These are phyloP conservation scores for Scedosporium apiospermum DNA, from an alignment of 2,329 filamentous ascomycete species.

Conservation along the genomic window DNA sequence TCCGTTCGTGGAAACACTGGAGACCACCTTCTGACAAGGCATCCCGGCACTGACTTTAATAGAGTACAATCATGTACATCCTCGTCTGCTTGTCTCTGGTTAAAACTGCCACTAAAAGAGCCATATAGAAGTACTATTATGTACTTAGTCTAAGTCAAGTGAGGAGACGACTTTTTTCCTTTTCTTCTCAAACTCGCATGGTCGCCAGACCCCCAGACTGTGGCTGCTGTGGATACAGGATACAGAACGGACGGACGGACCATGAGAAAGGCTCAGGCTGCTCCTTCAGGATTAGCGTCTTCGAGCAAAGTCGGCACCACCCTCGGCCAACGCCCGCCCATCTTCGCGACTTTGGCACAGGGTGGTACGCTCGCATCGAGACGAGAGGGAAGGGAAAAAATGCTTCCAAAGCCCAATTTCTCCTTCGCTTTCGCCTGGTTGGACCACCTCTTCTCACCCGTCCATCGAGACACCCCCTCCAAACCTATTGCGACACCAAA, in stretches of 20 bases:
- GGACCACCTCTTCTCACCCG: background rate
- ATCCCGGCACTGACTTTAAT: too few relatives aligned
- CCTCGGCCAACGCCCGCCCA: background rate
- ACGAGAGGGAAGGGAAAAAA: background rate
- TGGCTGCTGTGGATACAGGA: background rate
- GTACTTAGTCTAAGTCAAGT: too few relatives aligned
- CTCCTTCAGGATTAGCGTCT: background rate
- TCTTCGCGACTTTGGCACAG: background rate
- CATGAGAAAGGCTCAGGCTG: background rate
- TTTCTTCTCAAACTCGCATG: too few relatives aligned
- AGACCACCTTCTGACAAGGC: too few relatives aligned
- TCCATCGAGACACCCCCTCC: background rate
- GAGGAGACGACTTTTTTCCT: too few relatives aligned
- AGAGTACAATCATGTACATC: too few relatives aligned
- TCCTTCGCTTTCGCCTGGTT: background rate
- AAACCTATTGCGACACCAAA: background rate
- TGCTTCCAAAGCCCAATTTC: background rate
- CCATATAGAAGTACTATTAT: too few relatives aligned
- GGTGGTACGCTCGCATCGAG: background rate
- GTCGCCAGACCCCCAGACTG: background rate
- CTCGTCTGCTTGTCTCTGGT: too few relatives aligned
- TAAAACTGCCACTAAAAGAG: too few relatives aligned
- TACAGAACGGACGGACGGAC: background rate
- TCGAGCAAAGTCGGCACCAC: background rate
- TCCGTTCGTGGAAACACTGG: too few relatives aligned